Conservation (phyloP, 495 filamentous ascomycete genomes). For the Barbatosphaeria neglecta region DNA sequence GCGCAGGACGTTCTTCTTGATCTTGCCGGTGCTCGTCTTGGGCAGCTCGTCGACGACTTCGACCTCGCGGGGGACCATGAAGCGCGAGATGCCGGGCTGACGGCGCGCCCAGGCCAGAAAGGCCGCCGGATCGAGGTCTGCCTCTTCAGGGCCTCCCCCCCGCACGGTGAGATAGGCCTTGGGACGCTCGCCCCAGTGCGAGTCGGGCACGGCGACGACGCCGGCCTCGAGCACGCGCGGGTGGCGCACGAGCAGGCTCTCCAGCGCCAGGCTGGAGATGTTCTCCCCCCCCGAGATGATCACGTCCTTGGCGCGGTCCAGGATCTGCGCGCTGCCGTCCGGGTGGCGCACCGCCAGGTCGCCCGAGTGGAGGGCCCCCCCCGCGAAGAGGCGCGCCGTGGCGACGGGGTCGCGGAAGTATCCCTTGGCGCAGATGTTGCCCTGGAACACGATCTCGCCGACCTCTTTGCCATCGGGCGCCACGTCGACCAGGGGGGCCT, state of each 20-base stretch:
- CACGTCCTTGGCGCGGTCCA: slow-evolving; percentile 92
- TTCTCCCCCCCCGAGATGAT: slow-evolving; percentile 99
- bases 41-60: slow-evolving; percentile 80
- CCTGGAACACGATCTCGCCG: slow-evolving; percentile 81
- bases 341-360: slow-evolving; percentile 88
- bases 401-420: slow-evolving; percentile 88
- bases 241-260: slow-evolving; percentile 84
- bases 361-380: slow-evolving; percentile 78
- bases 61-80: slow-evolving; percentile 93
- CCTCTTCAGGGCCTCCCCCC: slow-evolving; percentile 43
- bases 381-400: slow-evolving; percentile 76
- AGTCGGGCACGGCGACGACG: slow-evolving; percentile 79
- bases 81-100: slow-evolving; percentile 68
- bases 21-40: slow-evolving; percentile 88
- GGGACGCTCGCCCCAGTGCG: slow-evolving; percentile 87
- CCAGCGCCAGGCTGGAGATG: slow-evolving; percentile 86
- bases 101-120: slow-evolving; percentile 80
- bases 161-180: slow-evolving; percentile 88
- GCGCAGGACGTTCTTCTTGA: slow-evolving; percentile 87
- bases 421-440: slow-evolving; percentile 85
- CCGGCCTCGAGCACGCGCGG: slow-evolving; percentile 83
- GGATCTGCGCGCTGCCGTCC: slow-evolving; percentile 81
- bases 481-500: slow-evolving; percentile 56
- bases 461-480: slow-evolving; percentile 73
- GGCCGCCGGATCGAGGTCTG: slow-evolving; percentile 50